Conservation (phyloP, 2,329 filamentous ascomycete species). For the Epichloe gansuensis region DNA sequence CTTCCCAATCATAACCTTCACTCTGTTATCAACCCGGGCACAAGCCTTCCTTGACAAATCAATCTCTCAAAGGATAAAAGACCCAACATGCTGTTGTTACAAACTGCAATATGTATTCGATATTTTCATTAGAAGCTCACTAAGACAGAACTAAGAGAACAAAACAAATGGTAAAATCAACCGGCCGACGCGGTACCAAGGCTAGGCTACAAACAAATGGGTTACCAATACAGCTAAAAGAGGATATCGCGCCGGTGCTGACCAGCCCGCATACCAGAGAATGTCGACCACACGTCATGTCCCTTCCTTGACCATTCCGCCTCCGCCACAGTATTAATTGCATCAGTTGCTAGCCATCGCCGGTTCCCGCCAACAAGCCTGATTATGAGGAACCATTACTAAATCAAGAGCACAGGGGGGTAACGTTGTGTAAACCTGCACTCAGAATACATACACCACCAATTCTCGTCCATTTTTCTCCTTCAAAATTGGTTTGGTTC, state of each 20-base stretch:
- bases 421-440: conserved; percentile 1
- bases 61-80: background rate
- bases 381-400: conserved; percentile 1
- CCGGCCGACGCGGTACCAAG: conserved; percentile 9
- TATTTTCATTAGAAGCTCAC: conserved; percentile 52
- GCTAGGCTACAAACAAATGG: conserved; percentile 17
- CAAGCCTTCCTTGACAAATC: too few species aligned
- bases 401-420: conserved; percentile 2
- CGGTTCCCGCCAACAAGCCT: conserved; percentile 4
- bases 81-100: background rate
- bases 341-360: conserved; percentile 9
- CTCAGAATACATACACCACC: conserved; percentile 5
- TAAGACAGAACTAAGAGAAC: conserved; percentile 38
- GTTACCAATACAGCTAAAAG: conserved; percentile 16
- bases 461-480: conserved; percentile 7
- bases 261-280: conserved; percentile 8
- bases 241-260: conserved; percentile 6
- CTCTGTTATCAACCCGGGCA: too few species aligned
- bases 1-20: too few species aligned
- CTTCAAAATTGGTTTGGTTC: conserved; percentile 9
- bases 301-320: conserved; percentile 3
- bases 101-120: conserved; percentile 29
- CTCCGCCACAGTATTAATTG: conserved; percentile 6
- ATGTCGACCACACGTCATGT: conserved; percentile 10
- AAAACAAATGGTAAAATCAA: conserved; percentile 28